Evolutionary conservation across 2,329 filamentous ascomycete genomes (phyloP), one percentile per base, ranked within the genome.

Genomic region (Ploettnerulaceae sp.): DNA sequence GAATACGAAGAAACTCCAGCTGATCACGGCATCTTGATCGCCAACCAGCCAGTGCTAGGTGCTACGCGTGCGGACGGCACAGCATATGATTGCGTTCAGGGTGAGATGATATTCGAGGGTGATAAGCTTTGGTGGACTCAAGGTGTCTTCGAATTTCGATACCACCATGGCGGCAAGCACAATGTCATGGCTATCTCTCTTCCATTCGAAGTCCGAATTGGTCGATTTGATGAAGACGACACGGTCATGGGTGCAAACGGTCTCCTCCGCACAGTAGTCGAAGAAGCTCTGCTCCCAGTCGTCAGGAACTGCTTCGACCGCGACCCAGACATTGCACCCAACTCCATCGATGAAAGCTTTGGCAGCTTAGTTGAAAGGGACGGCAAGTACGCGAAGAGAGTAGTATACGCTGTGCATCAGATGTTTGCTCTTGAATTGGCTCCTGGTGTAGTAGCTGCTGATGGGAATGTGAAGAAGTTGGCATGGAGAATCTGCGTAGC

Each of bases 371-470:
- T 96, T 1, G 89, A 95, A 61, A 74, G 89, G 18, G 86, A 96
- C 56, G 80, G 84, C 53, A 96, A 95, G 66, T 97, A 89, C 59
- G 85, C 91, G 1, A 87, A 82, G 66, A 74, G 93, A 32, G 86
- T 97, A 8, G 90, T 97, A 0, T 97, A 95, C 66, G 93, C 90
- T 4, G 88, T 98, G 21, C 85, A 87, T 54, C 86, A 95, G 64
- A 96, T 96, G 89, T 94, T 98, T 65, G 93, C 90, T 41, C 86
- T 98, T 50, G 93, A 98, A 65, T 90, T 98, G 63, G 88, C 93
- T 1, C 84, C 90, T 0, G 88, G 89, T 34, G 91, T 97, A 1
- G 93, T 98, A 24, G 81, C 86, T 42, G 89, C 90, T 0, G 93
- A 98, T 69, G 89, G 93, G 5, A 94, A 84, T 57, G 86, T 97